These are phyloP conservation scores for Excoecaria agallocha DNA, from an alignment of 345 rosid species.

Conservation along the genomic window DNA sequence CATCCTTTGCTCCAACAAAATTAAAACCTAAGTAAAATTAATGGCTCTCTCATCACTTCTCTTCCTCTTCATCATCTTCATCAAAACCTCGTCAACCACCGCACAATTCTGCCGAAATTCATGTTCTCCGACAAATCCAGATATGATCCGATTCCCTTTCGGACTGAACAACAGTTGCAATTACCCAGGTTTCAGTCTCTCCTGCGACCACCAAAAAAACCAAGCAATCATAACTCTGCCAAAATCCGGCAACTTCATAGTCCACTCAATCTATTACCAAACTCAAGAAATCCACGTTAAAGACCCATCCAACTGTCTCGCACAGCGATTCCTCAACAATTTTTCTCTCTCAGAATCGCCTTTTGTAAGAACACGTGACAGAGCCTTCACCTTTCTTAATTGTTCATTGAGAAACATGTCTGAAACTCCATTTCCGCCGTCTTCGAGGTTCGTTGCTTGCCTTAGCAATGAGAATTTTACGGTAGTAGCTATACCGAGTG, in stretches of 20 bases:
- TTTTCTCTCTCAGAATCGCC: conserved; percentile 35
- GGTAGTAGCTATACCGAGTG: conserved; percentile 20
- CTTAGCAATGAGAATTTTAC: conserved; percentile 33
- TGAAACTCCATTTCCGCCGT: fast-evolving
- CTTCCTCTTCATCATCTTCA: not conserved
- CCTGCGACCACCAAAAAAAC: conserved; percentile 27
- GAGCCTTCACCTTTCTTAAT: conserved; percentile 32
- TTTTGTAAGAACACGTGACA: not conserved
- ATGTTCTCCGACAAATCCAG: not conserved
- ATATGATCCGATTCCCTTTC: conserved; percentile 49
- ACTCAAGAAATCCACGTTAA: conserved; percentile 13
- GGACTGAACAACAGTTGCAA: conserved; percentile 22
- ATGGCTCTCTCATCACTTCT: not conserved
- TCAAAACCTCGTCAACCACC: not conserved
- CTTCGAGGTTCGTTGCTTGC: conserved; percentile 27
- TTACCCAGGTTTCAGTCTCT: conserved; percentile 43
- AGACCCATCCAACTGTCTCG: conserved; percentile 45
- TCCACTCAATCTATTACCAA: conserved; percentile 37
- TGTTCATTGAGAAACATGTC: conserved; percentile 21
- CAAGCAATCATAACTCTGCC: conserved; percentile 34
- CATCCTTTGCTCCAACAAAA: too few species aligned
- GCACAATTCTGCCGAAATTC: conserved; percentile 15
- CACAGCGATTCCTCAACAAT: conserved; percentile 22
- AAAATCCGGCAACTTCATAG: conserved; percentile 34
- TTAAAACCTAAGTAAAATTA: too few species aligned